A percentile compares a stretch with the other conserved stretches of the same genome.
Evolutionary conservation across 2,329 filamentous ascomycete species (phyloP).

Genomic region (Metarhizium brunneum): DNA sequence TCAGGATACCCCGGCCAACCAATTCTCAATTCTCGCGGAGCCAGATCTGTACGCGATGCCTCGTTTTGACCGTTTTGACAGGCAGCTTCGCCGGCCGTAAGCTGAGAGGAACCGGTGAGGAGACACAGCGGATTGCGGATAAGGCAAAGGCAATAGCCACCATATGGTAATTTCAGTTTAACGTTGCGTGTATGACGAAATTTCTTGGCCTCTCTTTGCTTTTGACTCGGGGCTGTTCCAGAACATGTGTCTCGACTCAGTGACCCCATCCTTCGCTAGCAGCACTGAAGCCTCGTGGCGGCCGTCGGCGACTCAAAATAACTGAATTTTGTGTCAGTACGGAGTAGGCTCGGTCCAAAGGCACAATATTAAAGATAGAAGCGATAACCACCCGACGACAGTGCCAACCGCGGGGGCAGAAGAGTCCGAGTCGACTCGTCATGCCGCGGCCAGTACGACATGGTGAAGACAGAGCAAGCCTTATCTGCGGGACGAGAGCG

Average conservation of each 20-base stretch:
- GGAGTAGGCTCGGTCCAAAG: background rate
- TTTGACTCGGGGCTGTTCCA: background rate
- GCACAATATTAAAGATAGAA: background rate
- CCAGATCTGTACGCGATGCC: background rate
- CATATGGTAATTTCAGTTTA: background rate
- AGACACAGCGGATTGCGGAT: background rate
- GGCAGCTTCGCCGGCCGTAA: background rate
- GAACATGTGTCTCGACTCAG: background rate
- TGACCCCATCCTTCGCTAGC: background rate
- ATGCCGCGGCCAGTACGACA: background rate
- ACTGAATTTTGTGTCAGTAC: no score
- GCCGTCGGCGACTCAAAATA: no score
- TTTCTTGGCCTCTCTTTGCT: background rate
- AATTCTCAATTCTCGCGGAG: background rate
- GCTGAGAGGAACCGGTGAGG: background rate
- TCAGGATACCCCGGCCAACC: background rate
- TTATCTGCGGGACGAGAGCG: no score
- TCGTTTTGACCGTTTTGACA: background rate
- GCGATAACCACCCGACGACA: background rate
- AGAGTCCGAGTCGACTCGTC: background rate
- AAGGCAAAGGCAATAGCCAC: background rate
- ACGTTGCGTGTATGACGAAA: background rate
- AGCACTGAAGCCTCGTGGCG: no score
- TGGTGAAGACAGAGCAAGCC: background rate
- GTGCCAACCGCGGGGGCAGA: background rate